phyloP scores from a whole-genome alignment of 1,284 basidiomycete genomes.

The Fomitiporia mediterranea region DNA sequence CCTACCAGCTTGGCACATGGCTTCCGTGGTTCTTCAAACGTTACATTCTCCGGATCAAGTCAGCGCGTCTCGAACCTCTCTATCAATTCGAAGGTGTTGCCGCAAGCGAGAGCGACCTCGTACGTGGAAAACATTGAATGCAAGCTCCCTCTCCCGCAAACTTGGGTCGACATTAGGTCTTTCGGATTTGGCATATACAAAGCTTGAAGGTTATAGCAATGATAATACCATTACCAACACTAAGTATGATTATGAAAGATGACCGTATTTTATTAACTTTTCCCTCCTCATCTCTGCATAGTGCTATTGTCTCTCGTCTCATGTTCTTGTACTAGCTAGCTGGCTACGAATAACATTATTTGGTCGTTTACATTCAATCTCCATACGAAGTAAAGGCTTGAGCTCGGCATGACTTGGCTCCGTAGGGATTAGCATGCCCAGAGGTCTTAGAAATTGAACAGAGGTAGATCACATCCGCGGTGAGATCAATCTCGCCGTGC shows the following conservation, averaged over 20 bases:
- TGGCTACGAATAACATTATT: neutral
- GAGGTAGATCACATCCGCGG: neutral
- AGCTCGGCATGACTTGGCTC: no score
- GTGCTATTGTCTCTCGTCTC: neutral
- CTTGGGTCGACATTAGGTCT: conserved; percentile 52
- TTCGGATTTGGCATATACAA: conserved; percentile 22
- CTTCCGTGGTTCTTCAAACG: conserved; percentile 61
- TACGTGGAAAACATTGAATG: neutral
- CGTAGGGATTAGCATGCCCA: neutral
- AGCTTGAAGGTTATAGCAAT: no score
- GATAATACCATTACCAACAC: no score
- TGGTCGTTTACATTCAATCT: neutral
- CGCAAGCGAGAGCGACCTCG: conserved; percentile 47
- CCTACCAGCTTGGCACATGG: conserved; percentile 50
- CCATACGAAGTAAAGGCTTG: no score
- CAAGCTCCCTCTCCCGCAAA: no score
- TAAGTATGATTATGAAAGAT: no score
- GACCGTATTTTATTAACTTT: no score
- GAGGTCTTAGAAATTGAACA: neutral
- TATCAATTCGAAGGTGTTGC: conserved; percentile 46
- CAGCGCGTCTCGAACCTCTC: conserved; percentile 40
- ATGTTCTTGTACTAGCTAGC: neutral
- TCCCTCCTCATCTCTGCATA: neutral
- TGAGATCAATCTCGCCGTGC: neutral
- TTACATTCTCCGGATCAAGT: conserved; percentile 45